These are phyloP conservation scores for Bonia amplexicaulis DNA, from an alignment of 176 grass and related monocot species.

Conservation along the genomic window DNA sequence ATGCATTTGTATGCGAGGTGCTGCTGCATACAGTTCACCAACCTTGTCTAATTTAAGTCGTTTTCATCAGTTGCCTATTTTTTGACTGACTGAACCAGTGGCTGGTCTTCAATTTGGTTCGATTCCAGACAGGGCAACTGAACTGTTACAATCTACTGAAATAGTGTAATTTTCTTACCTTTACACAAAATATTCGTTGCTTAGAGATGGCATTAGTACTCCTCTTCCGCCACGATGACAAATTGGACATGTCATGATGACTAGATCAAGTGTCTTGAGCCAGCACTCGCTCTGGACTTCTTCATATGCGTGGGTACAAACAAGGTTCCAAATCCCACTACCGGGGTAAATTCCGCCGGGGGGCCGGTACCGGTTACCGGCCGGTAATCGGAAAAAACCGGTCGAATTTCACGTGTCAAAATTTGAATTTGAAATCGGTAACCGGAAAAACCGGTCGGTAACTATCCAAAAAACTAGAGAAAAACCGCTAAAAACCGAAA, in stretches of 20 bases:
- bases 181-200: not conserved
- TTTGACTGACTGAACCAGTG: too few relatives aligned
- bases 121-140: not conserved
- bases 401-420: too few relatives aligned
- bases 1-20: not conserved
- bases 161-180: not conserved
- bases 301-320: not conserved
- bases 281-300: not conserved
- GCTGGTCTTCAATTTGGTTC: not conserved
- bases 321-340: too few relatives aligned
- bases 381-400: too few relatives aligned
- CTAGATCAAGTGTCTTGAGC: not conserved
- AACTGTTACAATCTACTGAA: not conserved
- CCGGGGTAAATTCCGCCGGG: too few relatives aligned
- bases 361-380: too few relatives aligned
- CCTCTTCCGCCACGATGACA: not conserved
- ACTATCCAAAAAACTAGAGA: too few relatives aligned
- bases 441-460: too few relatives aligned
- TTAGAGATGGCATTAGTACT: not conserved
- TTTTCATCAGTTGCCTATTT: not conserved
- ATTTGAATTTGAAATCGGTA: too few relatives aligned
- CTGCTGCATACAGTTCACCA: not conserved
- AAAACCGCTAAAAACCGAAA: too few relatives aligned
- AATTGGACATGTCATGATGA: not conserved
- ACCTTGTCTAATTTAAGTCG: not conserved